A percentile compares a stretch with the other conserved stretches of the same genome.
Conservation (phyloP, 345 rosid genomes). For the Salix exigua region DNA sequence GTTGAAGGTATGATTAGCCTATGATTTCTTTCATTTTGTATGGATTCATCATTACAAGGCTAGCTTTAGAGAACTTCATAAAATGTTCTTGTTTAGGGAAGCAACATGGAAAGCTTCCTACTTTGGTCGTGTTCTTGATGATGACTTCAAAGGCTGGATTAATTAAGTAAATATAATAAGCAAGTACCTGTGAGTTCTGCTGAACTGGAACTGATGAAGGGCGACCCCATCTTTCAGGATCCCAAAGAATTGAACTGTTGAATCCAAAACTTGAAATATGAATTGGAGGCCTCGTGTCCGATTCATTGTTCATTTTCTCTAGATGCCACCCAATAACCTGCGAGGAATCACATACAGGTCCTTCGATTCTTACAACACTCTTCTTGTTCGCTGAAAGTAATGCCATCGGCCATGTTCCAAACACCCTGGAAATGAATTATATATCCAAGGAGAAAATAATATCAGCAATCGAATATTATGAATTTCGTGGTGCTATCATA, state of each 20-base stretch:
- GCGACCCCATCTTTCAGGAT: constrained; percentile 90
- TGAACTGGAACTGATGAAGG: constrained; percentile 26
- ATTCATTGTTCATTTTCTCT: constrained; percentile 49
- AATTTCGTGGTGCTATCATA: background rate
- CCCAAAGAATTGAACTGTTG: constrained; percentile 82
- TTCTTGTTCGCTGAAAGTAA: constrained; percentile 54
- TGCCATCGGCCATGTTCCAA: constrained; percentile 93
- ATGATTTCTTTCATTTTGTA: background rate
- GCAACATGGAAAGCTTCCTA: background rate
- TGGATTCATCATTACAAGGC: background rate
- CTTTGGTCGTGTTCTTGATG: no score
- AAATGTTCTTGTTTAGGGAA: background rate
- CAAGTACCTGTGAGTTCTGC: constrained; percentile 21
- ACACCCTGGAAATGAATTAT: constrained; percentile 62
- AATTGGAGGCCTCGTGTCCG: constrained; percentile 36
- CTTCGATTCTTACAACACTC: constrained; percentile 56
- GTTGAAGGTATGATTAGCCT: background rate
- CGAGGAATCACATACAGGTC: constrained; percentile 77
- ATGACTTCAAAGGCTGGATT: background rate
- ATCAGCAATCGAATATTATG: background rate
- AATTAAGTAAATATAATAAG: background rate
- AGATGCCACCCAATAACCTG: constrained; percentile 89
- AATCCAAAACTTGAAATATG: constrained; percentile 41
- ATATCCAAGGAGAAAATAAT: background rate
- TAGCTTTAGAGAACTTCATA: background rate